Conservation (phyloP, 768 basidiomycete species). For the Sarcodon aspratus region DNA sequence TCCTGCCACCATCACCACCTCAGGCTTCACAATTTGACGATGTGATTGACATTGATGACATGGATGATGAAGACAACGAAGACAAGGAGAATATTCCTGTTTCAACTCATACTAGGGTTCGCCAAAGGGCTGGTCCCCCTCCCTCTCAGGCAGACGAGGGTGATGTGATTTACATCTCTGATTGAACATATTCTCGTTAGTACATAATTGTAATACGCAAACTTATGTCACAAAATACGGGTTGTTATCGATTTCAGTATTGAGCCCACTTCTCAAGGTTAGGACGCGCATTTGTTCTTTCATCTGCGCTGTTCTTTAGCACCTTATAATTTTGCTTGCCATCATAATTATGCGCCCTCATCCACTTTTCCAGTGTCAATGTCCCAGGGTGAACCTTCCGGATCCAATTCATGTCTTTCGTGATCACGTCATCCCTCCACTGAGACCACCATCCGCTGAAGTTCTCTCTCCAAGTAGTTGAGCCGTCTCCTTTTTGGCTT, state of each 20-base stretch:
- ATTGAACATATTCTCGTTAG: conserved; percentile 12
- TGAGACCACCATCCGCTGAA: conserved; percentile 31
- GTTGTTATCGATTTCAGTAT: no score
- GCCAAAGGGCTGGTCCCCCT: conserved; percentile 19
- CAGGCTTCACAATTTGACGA: background rate
- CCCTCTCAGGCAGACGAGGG: conserved; percentile 7
- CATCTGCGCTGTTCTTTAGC: no score
- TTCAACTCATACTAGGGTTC: conserved; percentile 37
- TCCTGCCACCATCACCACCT: background rate
- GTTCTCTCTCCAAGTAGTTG: conserved; percentile 21
- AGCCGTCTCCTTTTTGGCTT: conserved; percentile 5
- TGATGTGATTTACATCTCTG: conserved; percentile 51
- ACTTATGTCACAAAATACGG: conserved; percentile 3
- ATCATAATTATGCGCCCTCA: conserved; percentile 22
- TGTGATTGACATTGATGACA: conserved; percentile 25
- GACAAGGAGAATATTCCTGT: conserved; percentile 56
- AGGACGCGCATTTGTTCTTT: no score
- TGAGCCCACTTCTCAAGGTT: no score
- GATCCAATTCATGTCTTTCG: conserved; percentile 33
- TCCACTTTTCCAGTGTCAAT: conserved; percentile 29
- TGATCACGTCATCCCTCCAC: conserved; percentile 32
- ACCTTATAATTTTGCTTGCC: conserved; percentile 3
- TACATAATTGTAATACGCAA: conserved; percentile 2
- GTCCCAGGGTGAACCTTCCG: conserved; percentile 24
- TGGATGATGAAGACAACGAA: conserved; percentile 34